Evolutionary conservation across 2,329 filamentous ascomycete species (phyloP).

Genomic region (Cryphonectria nitschkei): DNA sequence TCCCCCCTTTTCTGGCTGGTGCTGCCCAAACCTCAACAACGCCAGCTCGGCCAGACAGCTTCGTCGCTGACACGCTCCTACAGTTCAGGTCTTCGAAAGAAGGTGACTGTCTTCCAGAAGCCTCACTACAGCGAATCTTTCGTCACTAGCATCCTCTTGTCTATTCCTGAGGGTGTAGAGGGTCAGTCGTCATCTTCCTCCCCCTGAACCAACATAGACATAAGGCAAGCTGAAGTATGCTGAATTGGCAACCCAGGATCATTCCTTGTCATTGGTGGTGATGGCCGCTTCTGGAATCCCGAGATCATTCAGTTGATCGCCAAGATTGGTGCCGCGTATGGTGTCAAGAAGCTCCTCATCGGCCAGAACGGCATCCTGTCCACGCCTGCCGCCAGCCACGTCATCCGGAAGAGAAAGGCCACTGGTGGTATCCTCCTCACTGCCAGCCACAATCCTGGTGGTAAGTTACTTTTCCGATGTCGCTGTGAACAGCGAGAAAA

Average conservation of each 20-base stretch:
- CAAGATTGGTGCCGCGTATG: slow-evolving; percentile 95
- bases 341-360: slow-evolving; percentile 97
- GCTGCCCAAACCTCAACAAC: not conserved
- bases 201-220: not conserved
- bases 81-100: slow-evolving; percentile 97
- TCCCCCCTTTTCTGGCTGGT: slow-evolving; percentile 20
- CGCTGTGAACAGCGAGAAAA: not conserved
- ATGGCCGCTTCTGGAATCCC: slow-evolving; percentile 96
- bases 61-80: slow-evolving; percentile 17
- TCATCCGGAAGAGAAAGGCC: slow-evolving; percentile 92
- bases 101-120: slow-evolving; percentile 97
- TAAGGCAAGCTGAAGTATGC: slow-evolving; percentile 3
- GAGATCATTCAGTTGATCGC: slow-evolving; percentile 96
- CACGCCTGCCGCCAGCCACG: slow-evolving; percentile 91
- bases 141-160: slow-evolving; percentile 89
- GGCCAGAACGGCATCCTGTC: slow-evolving; percentile 96
- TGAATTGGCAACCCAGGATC: slow-evolving; percentile 49
- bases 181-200: slow-evolving; percentile 49
- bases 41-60: not conserved
- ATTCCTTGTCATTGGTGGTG: slow-evolving; percentile 94
- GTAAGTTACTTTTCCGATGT: slow-evolving; percentile 52
- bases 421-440: slow-evolving; percentile 97
- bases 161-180: slow-evolving; percentile 91
- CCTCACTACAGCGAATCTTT: slow-evolving; percentile 96
- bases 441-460: slow-evolving; percentile 97